Percentiles rank a stretch among this genome's conserved stretches.
Conservation (phyloP, 768 basidiomycete species). For the Kwoniella shandongensis region DNA sequence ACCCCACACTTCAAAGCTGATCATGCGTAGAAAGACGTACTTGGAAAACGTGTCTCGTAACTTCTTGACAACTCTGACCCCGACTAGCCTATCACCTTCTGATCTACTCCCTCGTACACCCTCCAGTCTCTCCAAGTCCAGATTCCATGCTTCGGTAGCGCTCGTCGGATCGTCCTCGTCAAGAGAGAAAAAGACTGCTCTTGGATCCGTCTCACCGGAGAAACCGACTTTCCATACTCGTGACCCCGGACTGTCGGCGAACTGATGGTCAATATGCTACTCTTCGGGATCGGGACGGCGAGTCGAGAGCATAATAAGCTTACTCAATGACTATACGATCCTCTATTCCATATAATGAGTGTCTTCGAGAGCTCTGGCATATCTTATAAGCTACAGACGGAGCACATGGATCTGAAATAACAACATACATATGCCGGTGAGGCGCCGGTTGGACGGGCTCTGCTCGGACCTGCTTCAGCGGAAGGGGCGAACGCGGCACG, state of each 20-base stretch:
- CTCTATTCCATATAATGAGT: conserved; percentile 94
- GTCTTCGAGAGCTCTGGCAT: conserved; percentile 59
- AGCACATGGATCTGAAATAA: neutral
- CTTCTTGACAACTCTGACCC: conserved; percentile 66
- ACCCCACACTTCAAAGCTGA: neutral
- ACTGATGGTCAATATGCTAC: neutral
- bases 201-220: conserved; percentile 87
- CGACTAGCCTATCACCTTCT: conserved; percentile 73
- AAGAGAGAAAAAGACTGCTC: conserved; percentile 72
- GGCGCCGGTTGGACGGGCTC: conserved; percentile 37
- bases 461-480: conserved; percentile 43
- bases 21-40: conserved; percentile 57
- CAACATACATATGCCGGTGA: conserved; percentile 48
- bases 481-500: conserved; percentile 29
- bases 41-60: conserved; percentile 79
- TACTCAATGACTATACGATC: conserved; percentile 88
- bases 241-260: conserved; percentile 65
- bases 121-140: conserved; percentile 38
- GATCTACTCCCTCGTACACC: conserved; percentile 46
- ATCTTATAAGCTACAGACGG: neutral
- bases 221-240: conserved; percentile 96
- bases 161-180: conserved; percentile 8
- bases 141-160: conserved; percentile 39
- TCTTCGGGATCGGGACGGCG: neutral
- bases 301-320: conserved; percentile 3